Conservation (phyloP, 2,329 filamentous ascomycete genomes). For the Lachnellula willkommii region DNA sequence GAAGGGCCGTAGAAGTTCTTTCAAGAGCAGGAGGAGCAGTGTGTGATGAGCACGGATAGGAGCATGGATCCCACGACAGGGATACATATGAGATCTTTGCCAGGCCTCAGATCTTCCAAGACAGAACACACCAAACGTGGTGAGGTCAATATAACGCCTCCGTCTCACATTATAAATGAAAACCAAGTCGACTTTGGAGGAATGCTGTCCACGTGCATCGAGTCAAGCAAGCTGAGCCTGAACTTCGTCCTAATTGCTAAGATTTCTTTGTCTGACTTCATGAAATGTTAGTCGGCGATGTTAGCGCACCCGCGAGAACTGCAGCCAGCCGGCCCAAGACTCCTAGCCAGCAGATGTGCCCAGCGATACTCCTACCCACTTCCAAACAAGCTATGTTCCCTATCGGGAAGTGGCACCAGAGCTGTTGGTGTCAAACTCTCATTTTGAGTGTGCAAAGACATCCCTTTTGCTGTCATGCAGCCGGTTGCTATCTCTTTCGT, state of each 20-base stretch:
- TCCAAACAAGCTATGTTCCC: slow-evolving; percentile 30
- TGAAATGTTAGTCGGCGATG: slow-evolving; percentile 24
- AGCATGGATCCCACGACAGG: slow-evolving; percentile 20
- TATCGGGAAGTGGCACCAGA: slow-evolving; percentile 26
- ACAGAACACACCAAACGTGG: slow-evolving; percentile 2
- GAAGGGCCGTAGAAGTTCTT: slow-evolving; percentile 36
- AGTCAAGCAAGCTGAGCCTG: slow-evolving; percentile 42
- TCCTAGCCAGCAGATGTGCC: slow-evolving; percentile 27
- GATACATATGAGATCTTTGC: slow-evolving; percentile 9
- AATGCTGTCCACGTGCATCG: slow-evolving; percentile 47
- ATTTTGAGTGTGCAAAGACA: slow-evolving; percentile 22
- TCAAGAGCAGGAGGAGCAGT: slow-evolving; percentile 19
- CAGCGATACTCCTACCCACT: slow-evolving; percentile 23
- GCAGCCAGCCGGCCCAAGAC: slow-evolving; percentile 40
- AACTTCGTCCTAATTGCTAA: slow-evolving; percentile 15
- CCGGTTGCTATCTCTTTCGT: slow-evolving; percentile 21
- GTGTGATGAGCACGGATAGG: slow-evolving; percentile 25
- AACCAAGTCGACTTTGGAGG: slow-evolving; percentile 13
- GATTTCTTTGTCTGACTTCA: slow-evolving; percentile 44
- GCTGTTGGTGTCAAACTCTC: slow-evolving; percentile 31
- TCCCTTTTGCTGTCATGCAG: slow-evolving; percentile 24
- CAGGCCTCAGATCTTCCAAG: slow-evolving; percentile 2
- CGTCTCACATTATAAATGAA: slow-evolving; percentile 6
- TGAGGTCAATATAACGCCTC: slow-evolving; percentile 5
- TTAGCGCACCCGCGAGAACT: slow-evolving; percentile 39